phyloP scores from a whole-genome alignment of 192 early-diverging fungal species.

The Radiomyces spectabilis region DNA sequence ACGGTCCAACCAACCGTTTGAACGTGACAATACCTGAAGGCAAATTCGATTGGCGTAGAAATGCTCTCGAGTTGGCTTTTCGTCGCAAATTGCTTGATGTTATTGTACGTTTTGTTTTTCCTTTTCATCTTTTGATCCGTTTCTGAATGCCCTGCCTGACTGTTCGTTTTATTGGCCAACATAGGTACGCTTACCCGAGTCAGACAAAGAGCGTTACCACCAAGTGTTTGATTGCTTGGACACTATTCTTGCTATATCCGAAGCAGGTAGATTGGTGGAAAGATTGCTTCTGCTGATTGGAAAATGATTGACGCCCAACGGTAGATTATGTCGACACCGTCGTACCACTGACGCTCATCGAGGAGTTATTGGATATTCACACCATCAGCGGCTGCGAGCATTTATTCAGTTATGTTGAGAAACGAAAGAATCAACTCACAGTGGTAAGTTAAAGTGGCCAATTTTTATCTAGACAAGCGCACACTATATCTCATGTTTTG shows the following conservation, averaged over 20 bases:
- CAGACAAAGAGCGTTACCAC: neutral
- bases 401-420: conserved; percentile 63
- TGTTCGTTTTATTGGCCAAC: neutral
- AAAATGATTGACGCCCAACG: neutral
- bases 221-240: conserved; percentile 14
- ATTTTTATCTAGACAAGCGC: neutral
- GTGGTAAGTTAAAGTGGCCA: conserved; percentile 30
- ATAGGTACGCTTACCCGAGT: neutral
- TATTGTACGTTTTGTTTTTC: conserved; percentile 2
- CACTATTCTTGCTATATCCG: neutral
- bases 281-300: neutral
- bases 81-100: conserved; percentile 11
- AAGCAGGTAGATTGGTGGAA: conserved; percentile 3
- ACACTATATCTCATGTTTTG: neutral
- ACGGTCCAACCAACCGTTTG: conserved; percentile 5
- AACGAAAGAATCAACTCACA: conserved; percentile 39
- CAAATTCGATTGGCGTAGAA: conserved; percentile 26
- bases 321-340: conserved; percentile 33
- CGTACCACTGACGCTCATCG: conserved; percentile 50
- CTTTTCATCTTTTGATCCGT: neutral
- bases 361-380: conserved; percentile 62
- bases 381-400: conserved; percentile 45
- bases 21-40: conserved; percentile 7
- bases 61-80: conserved; percentile 17
- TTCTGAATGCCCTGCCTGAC: neutral